Percentiles rank a stretch among this genome's conserved stretches.
Conservation (phyloP, 176 grass and related monocot genomes). For the Stipa capillata region DNA sequence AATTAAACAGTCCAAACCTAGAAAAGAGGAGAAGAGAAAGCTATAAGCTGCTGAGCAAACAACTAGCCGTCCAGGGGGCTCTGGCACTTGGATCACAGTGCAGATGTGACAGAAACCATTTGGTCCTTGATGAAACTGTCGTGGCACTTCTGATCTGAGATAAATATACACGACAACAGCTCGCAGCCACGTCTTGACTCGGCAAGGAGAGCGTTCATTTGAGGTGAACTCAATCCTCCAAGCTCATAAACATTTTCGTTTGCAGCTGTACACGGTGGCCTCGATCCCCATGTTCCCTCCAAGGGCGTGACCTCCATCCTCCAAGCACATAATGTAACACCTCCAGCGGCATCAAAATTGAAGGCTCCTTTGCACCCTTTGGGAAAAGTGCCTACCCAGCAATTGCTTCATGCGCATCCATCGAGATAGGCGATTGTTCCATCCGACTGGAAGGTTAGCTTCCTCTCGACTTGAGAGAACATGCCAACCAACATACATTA, state of each 20-base stretch:
- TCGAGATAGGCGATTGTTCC: not conserved
- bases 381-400: not conserved
- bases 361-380: not conserved
- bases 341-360: not conserved
- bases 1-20: constrained; percentile 5
- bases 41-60: constrained; percentile 1
- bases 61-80: not conserved
- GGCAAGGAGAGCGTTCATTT: not conserved
- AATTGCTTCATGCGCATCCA: not conserved
- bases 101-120: constrained; percentile 1
- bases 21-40: not conserved
- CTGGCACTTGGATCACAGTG: not conserved
- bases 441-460: not conserved
- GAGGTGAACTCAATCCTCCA: not conserved
- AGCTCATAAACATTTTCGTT: not conserved
- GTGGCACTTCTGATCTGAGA: not conserved
- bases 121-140: not conserved
- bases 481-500: constrained; percentile 16
- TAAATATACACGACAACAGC: not conserved
- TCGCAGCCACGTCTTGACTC: not conserved
- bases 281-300: not conserved
- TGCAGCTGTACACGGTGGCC: constrained; percentile 8
- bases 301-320: not conserved
- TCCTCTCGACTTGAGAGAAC: constrained; percentile 7
- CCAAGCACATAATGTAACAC: not conserved